Evolutionary conservation across 1,139 yeast species (phyloP).

Genomic region (Arxiozyma heterogenica): DNA sequence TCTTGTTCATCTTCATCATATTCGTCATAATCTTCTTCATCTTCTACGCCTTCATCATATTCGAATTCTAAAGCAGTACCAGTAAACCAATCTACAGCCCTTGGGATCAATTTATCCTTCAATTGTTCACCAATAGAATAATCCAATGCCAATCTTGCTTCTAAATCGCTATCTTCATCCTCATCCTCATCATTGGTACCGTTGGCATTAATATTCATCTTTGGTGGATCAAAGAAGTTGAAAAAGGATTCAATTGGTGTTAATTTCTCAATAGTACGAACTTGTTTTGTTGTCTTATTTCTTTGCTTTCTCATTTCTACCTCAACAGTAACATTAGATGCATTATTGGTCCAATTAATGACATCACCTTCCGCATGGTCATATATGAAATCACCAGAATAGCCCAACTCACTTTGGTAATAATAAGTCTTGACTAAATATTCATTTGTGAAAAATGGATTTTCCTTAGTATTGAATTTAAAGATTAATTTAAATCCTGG

Average conservation of each 20-base stretch:
- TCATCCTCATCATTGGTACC: conserved; percentile 5
- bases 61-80: conserved; percentile 82
- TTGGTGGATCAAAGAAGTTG: conserved; percentile 90
- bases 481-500: conserved; percentile 90
- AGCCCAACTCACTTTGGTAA: conserved; percentile 90
- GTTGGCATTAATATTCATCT: conserved; percentile 6
- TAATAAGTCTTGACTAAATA: conserved; percentile 75
- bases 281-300: conserved; percentile 93
- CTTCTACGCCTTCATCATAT: conserved; percentile 43
- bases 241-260: conserved; percentile 91
- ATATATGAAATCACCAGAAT: conserved; percentile 91
- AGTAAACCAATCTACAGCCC: conserved; percentile 46
- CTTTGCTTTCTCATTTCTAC: conserved; percentile 96
- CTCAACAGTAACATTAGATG: conserved; percentile 70
- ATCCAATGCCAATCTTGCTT: conserved; percentile 79
- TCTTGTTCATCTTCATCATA: conserved; percentile 51
- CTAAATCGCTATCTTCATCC: conserved; percentile 38
- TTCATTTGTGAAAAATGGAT: conserved; percentile 69
- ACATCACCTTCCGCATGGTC: conserved; percentile 92
- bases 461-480: conserved; percentile 52
- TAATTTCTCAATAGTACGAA: conserved; percentile 89
- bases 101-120: conserved; percentile 72
- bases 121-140: conserved; percentile 94
- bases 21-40: conserved; percentile 49
- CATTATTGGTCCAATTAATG: conserved; percentile 77